Evolutionary conservation across 2,329 filamentous ascomycete species (phyloP).

Genomic region (Ceratocystis variospora): DNA sequence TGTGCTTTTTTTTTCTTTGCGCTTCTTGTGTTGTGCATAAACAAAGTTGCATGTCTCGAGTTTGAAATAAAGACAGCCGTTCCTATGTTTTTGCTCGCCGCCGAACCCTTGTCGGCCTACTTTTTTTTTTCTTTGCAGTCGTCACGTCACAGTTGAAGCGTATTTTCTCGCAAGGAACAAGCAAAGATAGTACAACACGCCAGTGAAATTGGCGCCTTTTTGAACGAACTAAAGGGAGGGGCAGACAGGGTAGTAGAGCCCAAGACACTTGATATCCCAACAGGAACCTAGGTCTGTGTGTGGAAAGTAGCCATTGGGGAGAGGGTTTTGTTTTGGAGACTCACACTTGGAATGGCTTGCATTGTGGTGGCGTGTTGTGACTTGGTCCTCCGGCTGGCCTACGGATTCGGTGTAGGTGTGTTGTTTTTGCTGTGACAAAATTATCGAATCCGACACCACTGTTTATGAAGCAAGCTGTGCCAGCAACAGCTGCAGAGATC

Average conservation of each 20-base stretch:
- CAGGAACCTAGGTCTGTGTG: neutral
- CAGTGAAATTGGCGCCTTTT: constrained; percentile 3
- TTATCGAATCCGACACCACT: neutral
- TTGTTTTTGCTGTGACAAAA: neutral
- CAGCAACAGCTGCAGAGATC: constrained; percentile 6
- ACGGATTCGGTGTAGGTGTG: neutral
- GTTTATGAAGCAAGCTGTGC: neutral
- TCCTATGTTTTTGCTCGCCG: neutral
- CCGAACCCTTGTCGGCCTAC: neutral
- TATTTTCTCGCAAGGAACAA: constrained; percentile 8
- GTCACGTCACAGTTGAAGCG: constrained; percentile 4
- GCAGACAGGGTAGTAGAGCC: neutral
- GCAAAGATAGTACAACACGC: neutral
- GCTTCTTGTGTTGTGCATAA: neutral
- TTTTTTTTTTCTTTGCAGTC: neutral
- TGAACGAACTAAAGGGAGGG: constrained; percentile 17
- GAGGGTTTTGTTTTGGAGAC: constrained; percentile 24
- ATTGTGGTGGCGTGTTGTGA: constrained; percentile 26
- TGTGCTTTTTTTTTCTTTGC: constrained; percentile 8
- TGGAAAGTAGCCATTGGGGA: neutral
- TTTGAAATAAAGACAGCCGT: constrained; percentile 2
- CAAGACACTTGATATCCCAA: neutral
- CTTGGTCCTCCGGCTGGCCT: neutral
- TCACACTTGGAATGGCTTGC: constrained; percentile 41
- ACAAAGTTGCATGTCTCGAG: constrained; percentile 9